Base-by-base conservation (phyloP, 208 protist species). In the Leishmania arabica region DNA sequence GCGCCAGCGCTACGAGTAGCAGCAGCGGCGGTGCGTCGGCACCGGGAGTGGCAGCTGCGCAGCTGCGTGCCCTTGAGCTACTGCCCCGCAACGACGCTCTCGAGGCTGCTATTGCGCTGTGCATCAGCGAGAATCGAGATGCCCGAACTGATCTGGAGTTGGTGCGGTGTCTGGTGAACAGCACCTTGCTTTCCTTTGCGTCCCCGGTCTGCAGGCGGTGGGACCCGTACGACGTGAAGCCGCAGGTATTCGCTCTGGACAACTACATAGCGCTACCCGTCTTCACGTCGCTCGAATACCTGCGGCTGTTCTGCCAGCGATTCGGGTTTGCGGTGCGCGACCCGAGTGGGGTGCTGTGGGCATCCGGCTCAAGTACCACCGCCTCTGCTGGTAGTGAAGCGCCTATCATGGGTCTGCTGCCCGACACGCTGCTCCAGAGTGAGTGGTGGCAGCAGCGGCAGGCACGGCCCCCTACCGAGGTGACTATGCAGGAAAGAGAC, bases 191-290 rank as follows among this genome's bases (percentile, higher is more conserved):
- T 64, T 97, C 95, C 13, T 79, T 97, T 51, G 95, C 95, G 24
- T 93, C 93, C 19, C 95, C 95, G 21, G 92, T 96, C 3, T 88
- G 80, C 6, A 73, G 78, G 24, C 27, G 15, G 62, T 97, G 92
- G 92, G 95, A 97, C 68, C 95, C 95, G 51, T 96, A 95, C 82
- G 95, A 96, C 68, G 91, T 94, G 31, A 95, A 96, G 84, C 93
- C 95, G 78, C 95, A 97, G 83, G 90, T 95, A 21, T 97, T 97
- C 72, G 95, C 95, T 11, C 77, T 97, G 13, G 90, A 95, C 75
- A 92, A 84, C 34, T 96, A 95, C 88, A 83, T 97, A 62, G 92
- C 91, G 34, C 86, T 97, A 27, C 95, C 95, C n/a, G 95, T 97
- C 45, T 97, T 97, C 79, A 96, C 92, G 15, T 96, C 91, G 11